Base-by-base conservation (phyloP, 2,329 filamentous ascomycete species). In the Claviceps humidiphila region DNA sequence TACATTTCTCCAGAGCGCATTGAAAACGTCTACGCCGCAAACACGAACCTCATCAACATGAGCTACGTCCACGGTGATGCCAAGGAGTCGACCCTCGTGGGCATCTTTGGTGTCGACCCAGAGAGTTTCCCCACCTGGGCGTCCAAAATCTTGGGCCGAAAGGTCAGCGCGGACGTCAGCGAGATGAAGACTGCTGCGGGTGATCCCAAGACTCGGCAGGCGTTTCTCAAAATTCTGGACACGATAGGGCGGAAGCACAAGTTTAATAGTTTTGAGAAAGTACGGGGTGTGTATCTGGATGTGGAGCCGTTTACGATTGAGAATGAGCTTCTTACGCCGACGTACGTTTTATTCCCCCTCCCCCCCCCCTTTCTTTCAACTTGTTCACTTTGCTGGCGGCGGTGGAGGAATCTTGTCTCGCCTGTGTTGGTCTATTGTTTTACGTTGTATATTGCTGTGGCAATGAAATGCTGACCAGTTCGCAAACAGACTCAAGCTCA, bases 1-100 rank as follows among this genome's bases (percentile, higher is more conserved):
- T 98, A 98, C 71, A 89, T 98, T 62, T 95, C 90, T 1, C 93
- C 93, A 14, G 93, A 98, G 72, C 87, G 90, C 53, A 88, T 98
- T 64, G 93, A 98, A 74, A 96, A 95, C 66, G 85, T 95, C 39
- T 94, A 90, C 68, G 75, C 94, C 56, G 88, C 86, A 57, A 89
- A 85, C 70, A 83, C 83, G 56, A 84, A 80, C 58, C 82, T 90
- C 59, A 72, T 97, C 26, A 79, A 82, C 22, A 85, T 85, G 63
- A 89, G 84, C 2, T 96, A 88, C 64, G 87, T 97, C 26, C 91
- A 98, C 70, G 93, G 93, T 42, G 91, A 97, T 65, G 81, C 82
- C 56, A 78, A 84, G 56, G 83, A 97, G 73, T 83, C 87, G 1
- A 82, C 78, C 64, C 76, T 97, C 9, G 89, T 98, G 1, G 89